Percentiles rank a stretch among this genome's conserved stretches.
These are phyloP conservation scores for Zygosaccharomyces pseudobailii DNA, from an alignment of 1,139 yeast species.

Conservation along the genomic window DNA sequence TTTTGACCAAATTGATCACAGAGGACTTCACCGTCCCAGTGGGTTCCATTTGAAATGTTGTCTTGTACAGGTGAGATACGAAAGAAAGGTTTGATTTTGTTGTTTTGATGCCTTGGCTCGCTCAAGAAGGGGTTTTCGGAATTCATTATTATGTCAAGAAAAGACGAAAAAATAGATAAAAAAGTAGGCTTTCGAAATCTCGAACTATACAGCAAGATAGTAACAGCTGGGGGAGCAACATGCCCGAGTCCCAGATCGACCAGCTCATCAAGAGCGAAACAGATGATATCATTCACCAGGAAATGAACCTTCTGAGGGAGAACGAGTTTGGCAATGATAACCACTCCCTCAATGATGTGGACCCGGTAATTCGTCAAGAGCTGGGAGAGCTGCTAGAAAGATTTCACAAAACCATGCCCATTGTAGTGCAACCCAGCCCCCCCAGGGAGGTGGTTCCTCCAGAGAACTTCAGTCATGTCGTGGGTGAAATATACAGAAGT, in stretches of 20 bases:
- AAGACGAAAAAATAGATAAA: neutral
- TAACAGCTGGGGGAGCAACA: neutral
- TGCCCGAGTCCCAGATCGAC: slow-evolving; percentile 8
- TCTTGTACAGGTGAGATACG: neutral
- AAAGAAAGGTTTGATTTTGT: neutral
- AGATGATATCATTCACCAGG: slow-evolving; percentile 17
- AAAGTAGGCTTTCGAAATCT: neutral
- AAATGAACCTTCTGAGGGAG: slow-evolving; percentile 8
- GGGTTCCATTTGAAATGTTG: slow-evolving; percentile 17
- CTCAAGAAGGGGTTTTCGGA: neutral
- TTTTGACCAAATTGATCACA: slow-evolving; percentile 57
- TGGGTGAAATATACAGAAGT: slow-evolving; percentile 74
- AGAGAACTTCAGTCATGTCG: slow-evolving; percentile 85
- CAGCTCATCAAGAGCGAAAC: slow-evolving; percentile 16
- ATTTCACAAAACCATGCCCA: slow-evolving; percentile 11
- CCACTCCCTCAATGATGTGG: slow-evolving; percentile 12
- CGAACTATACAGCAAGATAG: neutral
- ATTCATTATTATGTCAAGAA: neutral
- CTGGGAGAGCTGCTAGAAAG: slow-evolving; percentile 15
- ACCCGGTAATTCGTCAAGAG: slow-evolving; percentile 12
- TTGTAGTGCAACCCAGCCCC: neutral
- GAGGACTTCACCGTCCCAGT: slow-evolving; percentile 43
- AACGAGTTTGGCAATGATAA: slow-evolving; percentile 11
- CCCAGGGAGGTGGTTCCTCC: slow-evolving; percentile 52
- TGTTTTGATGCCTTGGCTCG: neutral